A percentile compares a stretch with the other conserved stretches of the same genome.
Conservation (phyloP, 345 rosid genomes). For the Viola odorata region DNA sequence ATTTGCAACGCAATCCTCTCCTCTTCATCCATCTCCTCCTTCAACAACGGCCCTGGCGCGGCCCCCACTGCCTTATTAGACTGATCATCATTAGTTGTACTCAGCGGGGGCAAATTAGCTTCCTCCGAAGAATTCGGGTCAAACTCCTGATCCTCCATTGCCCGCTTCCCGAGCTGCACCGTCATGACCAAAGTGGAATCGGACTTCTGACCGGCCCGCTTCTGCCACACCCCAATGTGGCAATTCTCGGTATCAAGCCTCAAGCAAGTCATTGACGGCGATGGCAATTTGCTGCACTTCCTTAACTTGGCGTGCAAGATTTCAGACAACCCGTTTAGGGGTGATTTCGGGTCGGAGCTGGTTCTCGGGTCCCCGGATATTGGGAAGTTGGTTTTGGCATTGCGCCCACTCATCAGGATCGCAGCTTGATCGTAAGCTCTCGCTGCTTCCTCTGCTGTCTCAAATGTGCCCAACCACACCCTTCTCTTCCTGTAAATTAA, state of each 20-base stretch:
- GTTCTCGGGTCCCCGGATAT: slow-evolving; percentile 8
- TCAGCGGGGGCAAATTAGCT: neutral
- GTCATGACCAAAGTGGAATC: slow-evolving; percentile 77
- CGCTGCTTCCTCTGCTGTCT: slow-evolving; percentile 31
- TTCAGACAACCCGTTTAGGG: slow-evolving; percentile 38
- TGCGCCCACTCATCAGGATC: slow-evolving; percentile 34
- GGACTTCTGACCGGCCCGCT: slow-evolving; percentile 54
- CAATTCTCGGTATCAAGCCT: slow-evolving; percentile 72
- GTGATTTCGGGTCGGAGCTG: neutral
- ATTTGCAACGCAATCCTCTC: slow-evolving; percentile 77
- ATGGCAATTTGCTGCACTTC: slow-evolving; percentile 54
- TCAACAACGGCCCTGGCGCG: slow-evolving; percentile 8
- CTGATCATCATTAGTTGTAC: neutral
- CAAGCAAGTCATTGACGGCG: slow-evolving; percentile 69
- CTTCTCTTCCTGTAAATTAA: slow-evolving; percentile 30
- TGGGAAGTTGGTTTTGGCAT: slow-evolving; percentile 41
- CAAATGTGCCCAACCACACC: slow-evolving; percentile 44
- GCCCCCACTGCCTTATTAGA: too few species aligned
- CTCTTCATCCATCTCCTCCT: slow-evolving; percentile 46
- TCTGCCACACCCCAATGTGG: slow-evolving; percentile 82
- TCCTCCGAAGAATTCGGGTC: neutral
- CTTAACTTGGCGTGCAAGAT: slow-evolving; percentile 54
- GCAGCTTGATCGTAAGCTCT: slow-evolving; percentile 41
- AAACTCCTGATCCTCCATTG: neutral
- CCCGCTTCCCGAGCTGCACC: slow-evolving; percentile 46